These are phyloP conservation scores for Neurospora pannonica DNA, from an alignment of 495 filamentous ascomycete species.

Conservation along the genomic window DNA sequence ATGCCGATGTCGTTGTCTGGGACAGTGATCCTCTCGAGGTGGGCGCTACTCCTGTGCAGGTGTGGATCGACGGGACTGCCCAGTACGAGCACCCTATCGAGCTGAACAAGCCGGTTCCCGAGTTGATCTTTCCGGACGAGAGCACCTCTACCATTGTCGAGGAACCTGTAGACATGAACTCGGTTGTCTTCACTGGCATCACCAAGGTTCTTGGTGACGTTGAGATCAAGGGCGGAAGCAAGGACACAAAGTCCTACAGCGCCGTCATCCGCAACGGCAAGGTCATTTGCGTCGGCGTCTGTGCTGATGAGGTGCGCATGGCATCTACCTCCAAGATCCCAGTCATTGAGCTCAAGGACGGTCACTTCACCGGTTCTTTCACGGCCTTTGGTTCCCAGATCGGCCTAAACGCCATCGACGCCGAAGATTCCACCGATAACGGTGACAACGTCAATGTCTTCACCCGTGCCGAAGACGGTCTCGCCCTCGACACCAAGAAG, in stretches of 20 bases:
- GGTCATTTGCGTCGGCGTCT: slow-evolving; percentile 40
- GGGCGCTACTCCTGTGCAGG: slow-evolving; percentile 51
- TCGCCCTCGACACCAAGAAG: slow-evolving; percentile 36
- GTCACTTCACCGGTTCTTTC: slow-evolving; percentile 46
- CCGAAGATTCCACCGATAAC: slow-evolving; percentile 40
- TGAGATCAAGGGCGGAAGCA: background rate
- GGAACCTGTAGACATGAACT: slow-evolving; percentile 19
- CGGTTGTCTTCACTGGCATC: slow-evolving; percentile 42
- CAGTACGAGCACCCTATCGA: slow-evolving; percentile 37
- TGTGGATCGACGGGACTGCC: slow-evolving; percentile 55
- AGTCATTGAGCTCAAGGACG: slow-evolving; percentile 42
- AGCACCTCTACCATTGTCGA: slow-evolving; percentile 23
- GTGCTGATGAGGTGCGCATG: slow-evolving; percentile 25
- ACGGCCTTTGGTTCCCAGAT: slow-evolving; percentile 43
- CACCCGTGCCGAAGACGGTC: slow-evolving; percentile 37
- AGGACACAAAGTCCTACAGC: slow-evolving; percentile 15
- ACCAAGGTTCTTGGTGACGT: slow-evolving; percentile 28
- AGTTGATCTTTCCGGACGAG: slow-evolving; percentile 17
- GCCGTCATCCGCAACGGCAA: slow-evolving; percentile 37
- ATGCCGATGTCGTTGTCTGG: slow-evolving; percentile 60
- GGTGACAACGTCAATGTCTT: slow-evolving; percentile 28
- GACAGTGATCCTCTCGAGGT: slow-evolving; percentile 53
- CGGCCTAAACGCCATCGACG: slow-evolving; percentile 48
- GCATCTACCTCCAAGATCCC: slow-evolving; percentile 17
- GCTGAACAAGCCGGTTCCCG: slow-evolving; percentile 27